phyloP scores from a whole-genome alignment of 2,329 filamentous ascomycete genomes.

The Biscogniauxia sp. region DNA sequence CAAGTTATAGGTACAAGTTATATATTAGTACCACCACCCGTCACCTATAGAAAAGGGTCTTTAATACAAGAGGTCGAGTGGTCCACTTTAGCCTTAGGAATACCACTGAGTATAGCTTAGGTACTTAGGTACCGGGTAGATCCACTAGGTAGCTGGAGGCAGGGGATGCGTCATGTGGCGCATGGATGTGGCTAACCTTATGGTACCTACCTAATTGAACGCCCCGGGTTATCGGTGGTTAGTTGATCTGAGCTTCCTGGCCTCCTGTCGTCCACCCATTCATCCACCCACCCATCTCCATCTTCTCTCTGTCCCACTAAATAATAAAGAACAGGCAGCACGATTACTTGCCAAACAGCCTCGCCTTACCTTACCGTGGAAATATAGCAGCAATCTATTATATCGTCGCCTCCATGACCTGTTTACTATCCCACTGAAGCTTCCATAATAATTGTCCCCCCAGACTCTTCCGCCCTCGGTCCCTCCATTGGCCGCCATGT shows the following conservation, averaged over 20 bases:
- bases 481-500: constrained; percentile 28
- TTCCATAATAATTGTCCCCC: not conserved
- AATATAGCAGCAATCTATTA: not conserved
- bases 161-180: not conserved
- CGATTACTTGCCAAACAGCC: not conserved
- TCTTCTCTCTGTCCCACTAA: not conserved
- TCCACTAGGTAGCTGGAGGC: no score
- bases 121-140: no score
- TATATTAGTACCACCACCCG: no score
- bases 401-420: not conserved
- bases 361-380: no score
- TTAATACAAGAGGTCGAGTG: no score
- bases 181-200: not conserved
- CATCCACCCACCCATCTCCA: not conserved
- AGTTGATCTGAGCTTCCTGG: not conserved
- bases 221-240: not conserved
- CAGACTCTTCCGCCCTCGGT: not conserved
- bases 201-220: no score
- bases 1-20: no score
- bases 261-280: not conserved
- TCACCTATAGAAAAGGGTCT: no score
- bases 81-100: no score
- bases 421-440: not conserved
- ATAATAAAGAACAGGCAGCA: not conserved
- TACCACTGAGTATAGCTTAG: no score